Conservation (phyloP, 495 filamentous ascomycete genomes). For the Talaromyces liani region DNA sequence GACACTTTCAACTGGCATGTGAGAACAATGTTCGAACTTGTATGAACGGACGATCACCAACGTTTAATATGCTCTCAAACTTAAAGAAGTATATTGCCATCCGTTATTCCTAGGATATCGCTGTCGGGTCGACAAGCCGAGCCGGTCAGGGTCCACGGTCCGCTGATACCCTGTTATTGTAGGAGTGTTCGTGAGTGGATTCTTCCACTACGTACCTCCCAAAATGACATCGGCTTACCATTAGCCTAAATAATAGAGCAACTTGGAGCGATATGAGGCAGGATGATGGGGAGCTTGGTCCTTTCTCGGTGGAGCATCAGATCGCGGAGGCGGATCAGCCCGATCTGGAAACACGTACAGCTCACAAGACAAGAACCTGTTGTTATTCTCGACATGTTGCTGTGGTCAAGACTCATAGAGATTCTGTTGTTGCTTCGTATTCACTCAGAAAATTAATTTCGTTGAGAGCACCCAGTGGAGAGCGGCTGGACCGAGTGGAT, state of each 20-base stretch:
- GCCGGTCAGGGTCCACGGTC: background rate
- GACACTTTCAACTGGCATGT: background rate
- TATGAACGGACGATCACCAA: background rate
- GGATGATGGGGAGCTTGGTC: background rate
- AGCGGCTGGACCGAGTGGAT: background rate
- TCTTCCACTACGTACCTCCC: background rate
- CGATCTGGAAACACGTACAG: background rate
- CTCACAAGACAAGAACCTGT: background rate
- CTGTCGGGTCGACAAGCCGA: background rate
- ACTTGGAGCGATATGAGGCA: background rate
- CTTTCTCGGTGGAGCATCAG: slow-evolving; percentile 11
- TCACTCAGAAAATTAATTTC: background rate
- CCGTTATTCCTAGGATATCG: background rate
- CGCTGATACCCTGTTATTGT: background rate
- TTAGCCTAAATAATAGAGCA: background rate
- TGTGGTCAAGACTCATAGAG: background rate
- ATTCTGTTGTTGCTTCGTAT: background rate
- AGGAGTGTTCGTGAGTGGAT: background rate
- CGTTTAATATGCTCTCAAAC: background rate
- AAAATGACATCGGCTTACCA: background rate
- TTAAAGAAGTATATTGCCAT: background rate
- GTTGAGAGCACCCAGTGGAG: background rate
- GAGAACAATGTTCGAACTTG: background rate
- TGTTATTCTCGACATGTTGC: background rate
- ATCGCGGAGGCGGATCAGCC: slow-evolving; percentile 11